A percentile compares a stretch with the other conserved stretches of the same genome.
Conservation (phyloP, 2,329 filamentous ascomycete species). For the Phyllosticta citriasiana region DNA sequence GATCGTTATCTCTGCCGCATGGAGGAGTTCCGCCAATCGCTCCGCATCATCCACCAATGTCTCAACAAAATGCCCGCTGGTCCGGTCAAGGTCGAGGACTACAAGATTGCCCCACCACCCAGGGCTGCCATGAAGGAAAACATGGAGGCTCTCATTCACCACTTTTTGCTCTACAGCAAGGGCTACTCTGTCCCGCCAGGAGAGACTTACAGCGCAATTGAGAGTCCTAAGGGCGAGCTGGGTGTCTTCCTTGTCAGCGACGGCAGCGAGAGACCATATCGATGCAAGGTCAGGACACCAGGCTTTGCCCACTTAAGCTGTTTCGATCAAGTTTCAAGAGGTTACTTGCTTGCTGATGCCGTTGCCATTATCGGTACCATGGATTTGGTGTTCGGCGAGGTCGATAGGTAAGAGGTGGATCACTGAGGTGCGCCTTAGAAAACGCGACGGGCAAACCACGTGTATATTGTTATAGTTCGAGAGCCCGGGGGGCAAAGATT, state of each 20-base stretch:
- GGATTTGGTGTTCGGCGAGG: constrained; percentile 28
- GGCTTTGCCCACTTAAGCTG: constrained; percentile 91
- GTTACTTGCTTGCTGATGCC: constrained; percentile 89
- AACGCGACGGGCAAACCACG: constrained; percentile 3
- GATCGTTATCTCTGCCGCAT: constrained; percentile 98
- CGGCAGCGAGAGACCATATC: constrained; percentile 89
- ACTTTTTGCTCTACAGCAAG: constrained; percentile 98
- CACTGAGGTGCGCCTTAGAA: not conserved
- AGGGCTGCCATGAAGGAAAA: constrained; percentile 99
- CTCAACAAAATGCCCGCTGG: constrained; percentile 97
- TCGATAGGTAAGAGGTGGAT: constrained; percentile 10
- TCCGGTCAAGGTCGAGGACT: constrained; percentile 92
- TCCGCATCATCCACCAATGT: constrained; percentile 97
- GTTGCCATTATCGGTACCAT: constrained; percentile 75
- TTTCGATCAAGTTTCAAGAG: constrained; percentile 87
- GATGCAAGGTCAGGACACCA: constrained; percentile 93
- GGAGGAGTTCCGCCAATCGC: constrained; percentile 98
- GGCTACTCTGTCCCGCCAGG: constrained; percentile 94
- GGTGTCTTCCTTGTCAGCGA: constrained; percentile 94
- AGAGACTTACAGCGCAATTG: constrained; percentile 95
- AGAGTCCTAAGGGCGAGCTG: constrained; percentile 99
- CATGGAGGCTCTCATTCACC: constrained; percentile 99
- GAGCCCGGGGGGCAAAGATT: not conserved
- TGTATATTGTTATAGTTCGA: constrained; percentile 9
- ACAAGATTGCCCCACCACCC: constrained; percentile 96